Evolutionary conservation across 768 basidiomycete species (phyloP).

Genomic region (Lyophyllum decastes): DNA sequence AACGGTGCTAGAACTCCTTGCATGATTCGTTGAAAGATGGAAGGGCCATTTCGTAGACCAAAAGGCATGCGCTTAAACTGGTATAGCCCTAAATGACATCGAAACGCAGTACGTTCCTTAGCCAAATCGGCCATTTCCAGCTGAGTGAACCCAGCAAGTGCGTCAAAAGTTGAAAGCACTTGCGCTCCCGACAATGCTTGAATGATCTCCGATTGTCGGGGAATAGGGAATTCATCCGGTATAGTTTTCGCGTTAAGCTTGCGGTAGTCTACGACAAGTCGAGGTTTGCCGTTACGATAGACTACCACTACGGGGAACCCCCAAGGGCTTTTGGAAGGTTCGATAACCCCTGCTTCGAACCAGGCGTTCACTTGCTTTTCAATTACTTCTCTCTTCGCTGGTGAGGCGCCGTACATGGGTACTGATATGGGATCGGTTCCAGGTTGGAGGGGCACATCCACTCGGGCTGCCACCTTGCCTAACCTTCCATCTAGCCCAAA

Average conservation of each 20-base stretch:
- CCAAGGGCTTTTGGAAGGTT: constrained; percentile 41
- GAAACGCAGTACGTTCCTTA: constrained; percentile 35
- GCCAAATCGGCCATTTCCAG: constrained; percentile 27
- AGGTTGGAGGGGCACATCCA: constrained; percentile 24
- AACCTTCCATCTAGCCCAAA: background rate
- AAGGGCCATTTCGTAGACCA: constrained; percentile 34
- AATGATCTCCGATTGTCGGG: constrained; percentile 23
- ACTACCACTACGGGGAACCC: constrained; percentile 31
- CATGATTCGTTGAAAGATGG: constrained; percentile 44
- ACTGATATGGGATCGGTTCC: constrained; percentile 27
- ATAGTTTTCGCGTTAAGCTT: constrained; percentile 20
- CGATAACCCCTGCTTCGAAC: constrained; percentile 37
- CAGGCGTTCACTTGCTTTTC: constrained; percentile 30
- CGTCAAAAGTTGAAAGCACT: constrained; percentile 34
- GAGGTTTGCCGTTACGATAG: constrained; percentile 36
- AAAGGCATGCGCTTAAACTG: constrained; percentile 46
- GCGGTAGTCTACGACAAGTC: constrained; percentile 36
- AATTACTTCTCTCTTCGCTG: constrained; percentile 28
- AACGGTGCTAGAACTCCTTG: constrained; percentile 33
- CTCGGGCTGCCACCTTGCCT: constrained; percentile 17
- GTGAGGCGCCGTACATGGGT: constrained; percentile 25
- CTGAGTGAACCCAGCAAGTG: constrained; percentile 42
- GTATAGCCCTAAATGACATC: constrained; percentile 37
- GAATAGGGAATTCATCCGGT: constrained; percentile 27
- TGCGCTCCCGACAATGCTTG: constrained; percentile 31